Evolutionary conservation across 176 grass and related monocot species (phyloP), one percentile per base, ranked within the genome.

Genomic region (Triticum dicoccoides): DNA sequence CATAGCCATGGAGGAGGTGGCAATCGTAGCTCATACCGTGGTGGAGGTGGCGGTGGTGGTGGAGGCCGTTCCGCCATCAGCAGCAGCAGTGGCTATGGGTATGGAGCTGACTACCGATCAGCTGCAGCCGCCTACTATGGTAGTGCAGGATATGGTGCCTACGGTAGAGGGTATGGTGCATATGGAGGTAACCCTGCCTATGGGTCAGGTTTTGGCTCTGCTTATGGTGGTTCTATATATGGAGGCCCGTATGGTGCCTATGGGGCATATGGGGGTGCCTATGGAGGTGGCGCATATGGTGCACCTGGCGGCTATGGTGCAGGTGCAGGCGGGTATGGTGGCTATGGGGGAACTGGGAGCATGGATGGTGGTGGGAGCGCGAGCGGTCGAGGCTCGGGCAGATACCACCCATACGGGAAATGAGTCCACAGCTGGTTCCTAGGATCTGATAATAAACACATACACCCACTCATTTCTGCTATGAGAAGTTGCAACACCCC

Each of bases 361-460:
- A 88, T 88, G 85, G 92, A 87, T 6, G 62, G 83, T 51, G 84
- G 87, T 9, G 82, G 85, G 1, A 67, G 85, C 1, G 47, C 84
- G 5, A 63, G 82, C 10, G 89, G 92, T 24, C 83, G 92, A 75
- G 90, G 95, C 18, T 83, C 90, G 11, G 91, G 86, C 83, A 93
- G 91, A 74, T 93, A 96, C 61, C 94, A 96, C n/a, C 94, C 94
- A 0, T 96, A 96, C 70, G 89, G 89, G 63, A 96, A 96, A 85
- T 91, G 79, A 91, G 64, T 67, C 73, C 4, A 25, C 75, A 24
- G 29, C 0, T 1, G 37, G 20, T 85, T 69, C 37, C 14, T 65
- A 82, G 77, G 78, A 85, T 17, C 70, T 91, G 69, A 85, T 91
- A 76, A 88, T 85, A 91, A 88, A 65, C 20, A 13, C 77, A 81